phyloP scores from a whole-genome alignment of 805 yeast species.

The Osmozyma mogii region DNA sequence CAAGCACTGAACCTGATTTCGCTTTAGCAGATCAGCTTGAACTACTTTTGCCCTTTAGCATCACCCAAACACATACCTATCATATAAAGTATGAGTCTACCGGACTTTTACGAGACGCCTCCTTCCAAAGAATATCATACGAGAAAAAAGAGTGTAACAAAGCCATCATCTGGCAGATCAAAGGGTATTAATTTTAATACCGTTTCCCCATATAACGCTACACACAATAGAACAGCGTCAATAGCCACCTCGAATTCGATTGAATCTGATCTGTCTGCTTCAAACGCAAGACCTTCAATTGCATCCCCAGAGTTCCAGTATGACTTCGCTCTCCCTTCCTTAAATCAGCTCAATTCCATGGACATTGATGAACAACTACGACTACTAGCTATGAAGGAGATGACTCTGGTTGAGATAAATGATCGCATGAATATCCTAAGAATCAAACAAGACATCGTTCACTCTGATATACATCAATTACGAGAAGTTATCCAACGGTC shows the following conservation, averaged over 20 bases:
- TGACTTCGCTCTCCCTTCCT: not conserved
- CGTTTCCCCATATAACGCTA: constrained; percentile 5
- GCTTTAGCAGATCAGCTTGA: constrained; percentile 4
- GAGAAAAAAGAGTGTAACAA: no score
- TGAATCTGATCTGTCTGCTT: not conserved
- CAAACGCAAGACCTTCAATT: not conserved
- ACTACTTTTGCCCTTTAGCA: constrained; percentile 1
- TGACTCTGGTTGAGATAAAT: constrained; percentile 57
- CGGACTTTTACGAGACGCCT: no score
- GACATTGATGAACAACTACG: constrained; percentile 46
- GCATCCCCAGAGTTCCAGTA: not conserved
- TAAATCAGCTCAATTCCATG: not conserved
- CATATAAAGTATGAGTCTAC: constrained; percentile 3
- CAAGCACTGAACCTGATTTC: constrained; percentile 3
- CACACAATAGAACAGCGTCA: not conserved
- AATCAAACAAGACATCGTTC: constrained; percentile 32
- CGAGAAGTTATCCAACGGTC: constrained; percentile 41
- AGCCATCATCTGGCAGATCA: constrained; percentile 7
- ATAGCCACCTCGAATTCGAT: not conserved
- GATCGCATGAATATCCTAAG: constrained; percentile 42
- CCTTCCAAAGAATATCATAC: constrained; percentile 2
- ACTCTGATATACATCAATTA: constrained; percentile 42
- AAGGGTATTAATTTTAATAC: constrained; percentile 27
- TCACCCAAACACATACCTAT: constrained; percentile 1
- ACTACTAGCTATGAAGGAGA: constrained; percentile 59